A percentile compares a stretch with the other conserved stretches of the same genome.
Evolutionary conservation across 306 rosid species (phyloP).

Genomic region (Prinsepia uniflora): DNA sequence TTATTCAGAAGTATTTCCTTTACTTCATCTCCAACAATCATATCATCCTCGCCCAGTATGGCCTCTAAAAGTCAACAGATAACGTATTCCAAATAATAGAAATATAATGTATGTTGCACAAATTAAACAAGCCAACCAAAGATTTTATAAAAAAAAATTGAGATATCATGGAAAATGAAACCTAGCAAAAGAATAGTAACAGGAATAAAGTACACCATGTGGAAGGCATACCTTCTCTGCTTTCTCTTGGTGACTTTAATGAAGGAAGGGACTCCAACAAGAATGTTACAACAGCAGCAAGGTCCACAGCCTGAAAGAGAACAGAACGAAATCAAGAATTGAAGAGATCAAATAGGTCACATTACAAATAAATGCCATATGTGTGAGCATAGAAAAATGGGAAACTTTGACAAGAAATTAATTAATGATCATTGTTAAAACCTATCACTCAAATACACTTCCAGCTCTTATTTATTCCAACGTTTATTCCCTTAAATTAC

Average conservation of each 20-base stretch:
- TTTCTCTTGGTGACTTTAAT: slow-evolving; percentile 42
- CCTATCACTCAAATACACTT: neutral
- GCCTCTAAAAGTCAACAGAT: slow-evolving; percentile 45
- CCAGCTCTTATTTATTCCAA: neutral
- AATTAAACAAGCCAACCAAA: slow-evolving; percentile 16
- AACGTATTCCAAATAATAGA: neutral
- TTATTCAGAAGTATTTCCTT: slow-evolving; percentile 52
- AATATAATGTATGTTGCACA: neutral
- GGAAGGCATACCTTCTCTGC: slow-evolving; percentile 50
- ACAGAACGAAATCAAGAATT: neutral
- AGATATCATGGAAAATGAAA: neutral
- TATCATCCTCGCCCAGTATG: slow-evolving; percentile 62
- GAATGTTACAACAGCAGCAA: slow-evolving; percentile 73
- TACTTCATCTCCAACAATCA: slow-evolving; percentile 49
- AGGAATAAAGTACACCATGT: slow-evolving; percentile 8
- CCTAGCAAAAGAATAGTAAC: neutral
- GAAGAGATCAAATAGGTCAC: neutral
- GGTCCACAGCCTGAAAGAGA: slow-evolving; percentile 64
- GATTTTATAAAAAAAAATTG: neutral
- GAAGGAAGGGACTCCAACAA: slow-evolving; percentile 83
- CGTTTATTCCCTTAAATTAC: neutral
- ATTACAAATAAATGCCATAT: neutral
- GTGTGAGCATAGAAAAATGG: neutral
- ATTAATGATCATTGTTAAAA: neutral
- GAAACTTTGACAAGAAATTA: neutral